Percentiles rank a stretch among this genome's conserved stretches.
phyloP scores from a whole-genome alignment of 768 basidiomycete species.

The Suillus subaureus region DNA sequence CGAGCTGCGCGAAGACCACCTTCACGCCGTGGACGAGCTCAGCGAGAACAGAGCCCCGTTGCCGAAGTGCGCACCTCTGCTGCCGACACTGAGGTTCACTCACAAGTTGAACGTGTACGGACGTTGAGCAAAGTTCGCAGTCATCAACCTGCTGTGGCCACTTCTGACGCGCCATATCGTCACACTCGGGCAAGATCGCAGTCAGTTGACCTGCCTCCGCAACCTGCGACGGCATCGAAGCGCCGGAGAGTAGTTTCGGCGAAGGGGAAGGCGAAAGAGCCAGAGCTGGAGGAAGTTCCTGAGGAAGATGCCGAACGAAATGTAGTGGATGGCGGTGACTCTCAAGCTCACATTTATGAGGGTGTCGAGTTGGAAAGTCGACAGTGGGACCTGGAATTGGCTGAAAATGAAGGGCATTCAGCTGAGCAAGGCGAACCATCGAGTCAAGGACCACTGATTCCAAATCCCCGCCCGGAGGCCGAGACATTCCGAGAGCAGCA shows the following conservation, averaged over 20 bases:
- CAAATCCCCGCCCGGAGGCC: not conserved
- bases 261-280: constrained; percentile 12
- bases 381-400: not conserved
- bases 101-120: not conserved
- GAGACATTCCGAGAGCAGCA: constrained; percentile 24
- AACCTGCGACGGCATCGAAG: constrained; percentile 1
- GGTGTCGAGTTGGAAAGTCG: not conserved
- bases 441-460: not conserved
- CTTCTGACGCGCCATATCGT: constrained; percentile 16
- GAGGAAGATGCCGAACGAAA: constrained; percentile 11
- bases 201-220: constrained; percentile 19
- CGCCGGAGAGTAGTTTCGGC: not conserved
- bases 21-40: not conserved
- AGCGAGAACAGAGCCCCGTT: not conserved
- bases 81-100: not conserved
- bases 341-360: not conserved
- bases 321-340: not conserved
- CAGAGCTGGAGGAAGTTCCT: constrained; percentile 9
- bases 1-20: constrained; percentile 4
- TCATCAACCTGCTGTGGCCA: not conserved
- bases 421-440: constrained; percentile 1
- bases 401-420: not conserved
- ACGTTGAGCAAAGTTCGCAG: not conserved
- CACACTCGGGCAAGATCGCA: constrained; percentile 26
- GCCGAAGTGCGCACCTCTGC: not conserved